Percentiles rank a stretch among this genome's conserved stretches.
These are phyloP conservation scores for Paramecium biaurelia DNA, from an alignment of 73 alveolate genomes.

Conservation along the genomic window DNA sequence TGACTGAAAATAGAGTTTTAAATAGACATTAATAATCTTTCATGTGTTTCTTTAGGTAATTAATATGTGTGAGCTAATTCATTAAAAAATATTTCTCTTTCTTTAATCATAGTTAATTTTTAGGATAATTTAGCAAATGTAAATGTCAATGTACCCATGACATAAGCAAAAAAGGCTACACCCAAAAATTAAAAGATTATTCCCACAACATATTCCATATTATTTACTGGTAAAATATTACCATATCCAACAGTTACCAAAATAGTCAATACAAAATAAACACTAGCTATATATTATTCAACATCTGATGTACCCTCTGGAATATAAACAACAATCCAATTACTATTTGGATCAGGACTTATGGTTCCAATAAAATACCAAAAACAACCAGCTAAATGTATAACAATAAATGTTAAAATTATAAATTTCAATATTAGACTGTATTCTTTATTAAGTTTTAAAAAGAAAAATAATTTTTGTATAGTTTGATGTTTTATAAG, in stretches of 20 bases:
- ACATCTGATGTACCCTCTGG: not conserved
- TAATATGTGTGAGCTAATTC: constrained; percentile 33
- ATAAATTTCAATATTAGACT: not conserved
- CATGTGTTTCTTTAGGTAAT: constrained; percentile 39
- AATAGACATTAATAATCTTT: constrained; percentile 6
- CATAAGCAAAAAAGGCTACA: constrained; percentile 34
- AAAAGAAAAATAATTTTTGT: constrained; percentile 3
- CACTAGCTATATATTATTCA: constrained; percentile 11
- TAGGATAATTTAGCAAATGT: constrained; percentile 14
- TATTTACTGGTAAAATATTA: constrained; percentile 5
- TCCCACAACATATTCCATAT: not conserved
- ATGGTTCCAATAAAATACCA: constrained; percentile 18
- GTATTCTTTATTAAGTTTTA: constrained; percentile 41
- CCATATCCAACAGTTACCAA: constrained; percentile 47
- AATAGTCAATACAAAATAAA: constrained; percentile 1
- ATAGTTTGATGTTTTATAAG: not conserved
- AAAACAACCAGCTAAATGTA: constrained; percentile 32
- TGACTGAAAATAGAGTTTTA: constrained; percentile 10
- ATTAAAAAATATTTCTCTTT: constrained; percentile 42
- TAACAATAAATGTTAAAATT: not conserved
- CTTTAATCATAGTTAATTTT: constrained; percentile 29
- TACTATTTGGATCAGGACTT: not conserved
- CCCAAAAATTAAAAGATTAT: constrained; percentile 4
- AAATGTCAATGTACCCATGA: constrained; percentile 39
- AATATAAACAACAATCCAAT: constrained; percentile 17